Percentiles rank a stretch among this genome's conserved stretches.
Conservation (phyloP, 23 red algal species). For the Gracilaria domingensis region DNA sequence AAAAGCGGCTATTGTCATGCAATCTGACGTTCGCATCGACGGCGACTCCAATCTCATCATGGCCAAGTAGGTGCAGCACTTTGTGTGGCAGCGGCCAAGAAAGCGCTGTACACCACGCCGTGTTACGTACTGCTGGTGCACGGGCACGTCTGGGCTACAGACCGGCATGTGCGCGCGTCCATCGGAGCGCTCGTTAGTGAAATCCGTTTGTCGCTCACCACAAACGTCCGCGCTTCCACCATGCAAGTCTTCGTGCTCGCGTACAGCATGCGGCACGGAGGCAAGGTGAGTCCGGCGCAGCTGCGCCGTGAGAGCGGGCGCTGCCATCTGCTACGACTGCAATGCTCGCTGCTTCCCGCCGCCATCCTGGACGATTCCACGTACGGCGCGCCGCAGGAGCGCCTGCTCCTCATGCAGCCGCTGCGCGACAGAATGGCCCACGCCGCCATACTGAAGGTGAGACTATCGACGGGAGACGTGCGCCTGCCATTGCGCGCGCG, state of each 20-base stretch:
- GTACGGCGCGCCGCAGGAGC: constrained; percentile 50
- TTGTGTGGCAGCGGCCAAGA: not conserved
- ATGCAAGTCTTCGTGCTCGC: constrained; percentile 26
- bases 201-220: not conserved
- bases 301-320: constrained; percentile 76
- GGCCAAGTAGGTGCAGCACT: constrained; percentile 48
- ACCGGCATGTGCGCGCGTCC: not conserved
- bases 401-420: not conserved
- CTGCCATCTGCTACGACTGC: constrained; percentile 91
- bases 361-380: constrained; percentile 95
- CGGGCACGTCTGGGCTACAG: constrained; percentile 28
- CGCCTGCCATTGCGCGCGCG: not conserved
- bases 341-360: constrained; percentile 44
- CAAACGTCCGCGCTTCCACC: not conserved
- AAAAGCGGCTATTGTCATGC: constrained; percentile 84
- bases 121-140: constrained; percentile 90
- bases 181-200: not conserved
- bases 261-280: constrained; percentile 47
- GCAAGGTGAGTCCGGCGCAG: constrained; percentile 35
- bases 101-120: not conserved
- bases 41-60: constrained; percentile 80
- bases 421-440: constrained; percentile 88
- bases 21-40: too few species aligned
- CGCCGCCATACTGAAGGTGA: constrained; percentile 58
- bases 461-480: not conserved